A percentile compares a stretch with the other conserved stretches of the same genome.
These are phyloP conservation scores for Exutisphaerella laricina DNA, from an alignment of 2,329 filamentous ascomycete genomes.

Conservation along the genomic window DNA sequence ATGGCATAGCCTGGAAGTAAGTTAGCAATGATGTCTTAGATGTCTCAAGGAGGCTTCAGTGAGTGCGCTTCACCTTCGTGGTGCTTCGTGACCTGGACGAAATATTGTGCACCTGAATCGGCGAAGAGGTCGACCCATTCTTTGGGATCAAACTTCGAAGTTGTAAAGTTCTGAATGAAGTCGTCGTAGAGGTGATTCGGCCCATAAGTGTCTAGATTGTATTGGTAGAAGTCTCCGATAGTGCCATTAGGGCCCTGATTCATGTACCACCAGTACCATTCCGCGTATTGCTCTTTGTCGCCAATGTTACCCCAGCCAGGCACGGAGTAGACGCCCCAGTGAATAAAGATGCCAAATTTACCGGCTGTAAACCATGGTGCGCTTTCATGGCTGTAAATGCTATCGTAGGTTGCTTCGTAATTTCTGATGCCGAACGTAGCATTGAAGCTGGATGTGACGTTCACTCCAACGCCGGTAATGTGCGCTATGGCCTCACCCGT, in stretches of 20 bases:
- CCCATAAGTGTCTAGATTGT: conserved; percentile 49
- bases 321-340: conserved; percentile 53
- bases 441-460: conserved; percentile 30
- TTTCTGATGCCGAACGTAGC: conserved; percentile 33
- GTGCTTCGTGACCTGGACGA: conserved; percentile 43
- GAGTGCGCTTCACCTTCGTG: too few species aligned
- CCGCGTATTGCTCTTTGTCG: conserved; percentile 30
- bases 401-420: conserved; percentile 36
- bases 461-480: conserved; percentile 26
- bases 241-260: conserved; percentile 38
- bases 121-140: conserved; percentile 51
- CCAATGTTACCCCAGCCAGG: conserved; percentile 50
- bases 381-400: conserved; percentile 40
- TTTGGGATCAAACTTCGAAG: conserved; percentile 46
- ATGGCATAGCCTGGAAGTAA: conserved; percentile 44
- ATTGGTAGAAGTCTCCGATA: conserved; percentile 44
- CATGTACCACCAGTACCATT: conserved; percentile 47
- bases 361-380: conserved; percentile 52
- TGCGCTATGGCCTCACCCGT: conserved; percentile 30
- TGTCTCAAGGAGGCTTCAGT: too few species aligned
- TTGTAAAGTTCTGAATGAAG: conserved; percentile 51
- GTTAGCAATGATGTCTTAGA: too few species aligned
- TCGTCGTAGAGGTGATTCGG: conserved; percentile 52
- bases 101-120: conserved; percentile 47
- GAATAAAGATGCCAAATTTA: conserved; percentile 58